phyloP scores from a whole-genome alignment of 2,329 filamentous ascomycete species.

The Microascus cirrosus region DNA sequence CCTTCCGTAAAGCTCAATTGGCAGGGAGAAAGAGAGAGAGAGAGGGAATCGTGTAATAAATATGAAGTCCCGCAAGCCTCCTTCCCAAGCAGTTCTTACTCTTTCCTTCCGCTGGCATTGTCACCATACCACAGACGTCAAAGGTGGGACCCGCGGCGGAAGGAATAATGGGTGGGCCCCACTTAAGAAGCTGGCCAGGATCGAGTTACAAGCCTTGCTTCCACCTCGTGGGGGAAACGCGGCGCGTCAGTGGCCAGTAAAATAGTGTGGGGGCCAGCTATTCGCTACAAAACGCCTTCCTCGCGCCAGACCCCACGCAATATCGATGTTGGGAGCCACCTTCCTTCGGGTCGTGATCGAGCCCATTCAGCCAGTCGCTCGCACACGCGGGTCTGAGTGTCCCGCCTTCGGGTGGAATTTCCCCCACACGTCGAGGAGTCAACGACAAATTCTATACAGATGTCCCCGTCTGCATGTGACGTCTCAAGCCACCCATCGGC shows the following conservation, averaged over 20 bases:
- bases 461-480: not conserved
- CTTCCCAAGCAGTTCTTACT: not conserved
- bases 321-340: not conserved
- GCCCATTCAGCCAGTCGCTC: not conserved
- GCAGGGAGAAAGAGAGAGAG: too few relatives aligned
- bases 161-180: not conserved
- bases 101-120: not conserved
- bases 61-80: too few relatives aligned
- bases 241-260: not conserved
- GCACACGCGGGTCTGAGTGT: not conserved
- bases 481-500: not conserved
- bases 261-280: not conserved
- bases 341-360: not conserved
- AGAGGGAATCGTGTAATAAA: too few relatives aligned
- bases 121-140: not conserved
- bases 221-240: not conserved
- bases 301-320: not conserved
- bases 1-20: too few relatives aligned
- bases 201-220: constrained; percentile 4
- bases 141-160: not conserved
- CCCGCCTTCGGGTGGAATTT: not conserved
- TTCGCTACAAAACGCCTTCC: not conserved
- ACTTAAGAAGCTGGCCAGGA: not conserved
- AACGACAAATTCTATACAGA: not conserved
- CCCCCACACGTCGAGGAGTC: not conserved